Base-by-base conservation (phyloP, 208 protist genomes). In the Phytomonas sp. region DNA sequence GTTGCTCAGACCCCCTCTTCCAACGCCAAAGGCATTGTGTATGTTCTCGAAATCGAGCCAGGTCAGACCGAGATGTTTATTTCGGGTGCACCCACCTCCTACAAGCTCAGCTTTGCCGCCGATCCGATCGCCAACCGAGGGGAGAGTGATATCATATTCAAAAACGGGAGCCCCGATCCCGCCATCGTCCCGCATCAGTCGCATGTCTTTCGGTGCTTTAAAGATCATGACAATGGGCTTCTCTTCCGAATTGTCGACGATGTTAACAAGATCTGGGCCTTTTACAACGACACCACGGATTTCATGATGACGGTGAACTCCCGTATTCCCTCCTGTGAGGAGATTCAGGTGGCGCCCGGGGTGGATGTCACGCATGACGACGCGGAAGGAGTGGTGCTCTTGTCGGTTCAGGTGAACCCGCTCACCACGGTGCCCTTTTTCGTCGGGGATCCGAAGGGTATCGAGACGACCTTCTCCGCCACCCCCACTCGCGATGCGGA, bases 251-350 rank as follows among this genome's bases (percentile, higher is more conserved):
- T 95, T 43, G 83, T 95, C 0, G 83, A 92, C 43, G 76, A 80
- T 28, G 68, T 67, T 31, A 84, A 83, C 60, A 69, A 75, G 13
- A 88, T 82, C 23, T 95, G 89, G 87, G 84, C 78, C 65, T 95
- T 89, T 61, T 91, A 92, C 81, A 95, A 95, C 67, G 89, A 95
- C 78, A 92, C 87, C n/a, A 60, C 64, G 28, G 78, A 91, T 20
- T 92, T 85, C 68, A 51, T 72, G 31, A 92, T 95, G 81, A 83
- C 76, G 9, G 83, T 83, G 6, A 84, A 79, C 70, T 84, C 92
- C 62, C 72, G 63, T 40, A 85, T 87, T 53, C 69, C 73, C 6
- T 20, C 43, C 51, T 63, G 34, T 0, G 71, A 31, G 36, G 65
- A 61, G 23, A 72, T 84, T 34, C 70, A 81, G 67, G 37, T 82